These are phyloP conservation scores for Backusella morwellensis DNA, from an alignment of 192 early-diverging fungal species.

Conservation along the genomic window DNA sequence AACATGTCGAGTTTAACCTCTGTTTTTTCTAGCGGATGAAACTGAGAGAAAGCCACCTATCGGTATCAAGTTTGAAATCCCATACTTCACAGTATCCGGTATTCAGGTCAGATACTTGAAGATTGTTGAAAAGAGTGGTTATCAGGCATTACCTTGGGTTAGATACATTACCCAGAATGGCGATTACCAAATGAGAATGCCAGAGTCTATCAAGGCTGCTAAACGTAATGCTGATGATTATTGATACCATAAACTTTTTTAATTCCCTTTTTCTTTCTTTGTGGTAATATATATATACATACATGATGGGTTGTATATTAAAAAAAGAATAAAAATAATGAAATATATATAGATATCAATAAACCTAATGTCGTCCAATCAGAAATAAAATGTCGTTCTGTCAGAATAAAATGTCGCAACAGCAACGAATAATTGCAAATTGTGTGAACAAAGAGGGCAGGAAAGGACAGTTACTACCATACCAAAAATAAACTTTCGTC, in stretches of 20 bases:
- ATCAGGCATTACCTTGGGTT: constrained; percentile 88
- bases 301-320: background rate
- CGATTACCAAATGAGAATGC: constrained; percentile 95
- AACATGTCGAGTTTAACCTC: background rate
- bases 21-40: constrained; percentile 56
- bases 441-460: too few species aligned
- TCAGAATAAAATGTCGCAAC: too few species aligned
- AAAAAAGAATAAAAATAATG: background rate
- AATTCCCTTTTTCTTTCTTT: background rate
- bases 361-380: constrained; percentile 10
- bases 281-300: background rate
- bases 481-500: background rate
- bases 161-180: constrained; percentile 89
- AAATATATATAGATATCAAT: background rate
- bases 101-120: constrained; percentile 91
- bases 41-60: constrained; percentile 81
- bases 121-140: constrained; percentile 88
- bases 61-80: constrained; percentile 85
- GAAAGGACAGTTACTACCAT: too few species aligned
- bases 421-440: too few species aligned
- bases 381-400: background rate
- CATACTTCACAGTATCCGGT: constrained; percentile 87
- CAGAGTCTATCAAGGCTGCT: constrained; percentile 74
- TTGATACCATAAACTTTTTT: constrained; percentile 3
- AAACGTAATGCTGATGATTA: constrained; percentile 38